Percentiles rank a stretch among this genome's conserved stretches.
Conservation (phyloP, 257 asterid genomes). For the Ilex asprella region DNA sequence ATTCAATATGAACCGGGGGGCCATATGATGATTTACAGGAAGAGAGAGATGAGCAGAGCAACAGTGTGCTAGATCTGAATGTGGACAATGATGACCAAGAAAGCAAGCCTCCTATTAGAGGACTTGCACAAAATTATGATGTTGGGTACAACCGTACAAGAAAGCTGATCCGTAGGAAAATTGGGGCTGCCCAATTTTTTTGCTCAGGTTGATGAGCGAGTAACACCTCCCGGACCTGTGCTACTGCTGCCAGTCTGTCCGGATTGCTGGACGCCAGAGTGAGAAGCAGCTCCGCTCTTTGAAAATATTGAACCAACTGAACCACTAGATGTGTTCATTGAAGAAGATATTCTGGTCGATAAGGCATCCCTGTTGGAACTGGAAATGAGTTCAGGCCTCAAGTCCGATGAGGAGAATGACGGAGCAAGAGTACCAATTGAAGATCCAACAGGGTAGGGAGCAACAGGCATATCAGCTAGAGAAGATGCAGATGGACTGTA, state of each 20-base stretch:
- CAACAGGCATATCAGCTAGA: constrained; percentile 84
- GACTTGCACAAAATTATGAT: constrained; percentile 30
- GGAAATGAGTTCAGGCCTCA: constrained; percentile 30
- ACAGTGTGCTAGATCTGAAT: constrained; percentile 21
- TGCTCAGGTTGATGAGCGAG: neutral
- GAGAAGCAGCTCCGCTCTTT: neutral
- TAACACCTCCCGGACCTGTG: neutral
- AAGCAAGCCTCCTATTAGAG: constrained; percentile 25
- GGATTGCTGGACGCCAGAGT: neutral
- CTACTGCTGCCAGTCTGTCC: neutral
- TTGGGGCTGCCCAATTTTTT: neutral
- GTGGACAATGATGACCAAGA: constrained; percentile 24
- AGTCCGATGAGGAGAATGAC: constrained; percentile 30
- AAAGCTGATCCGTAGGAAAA: constrained; percentile 1
- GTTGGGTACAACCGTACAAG: neutral
- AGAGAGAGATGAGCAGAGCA: constrained; percentile 34
- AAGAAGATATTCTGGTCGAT: constrained; percentile 24
- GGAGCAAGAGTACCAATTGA: constrained; percentile 62
- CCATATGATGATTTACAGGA: constrained; percentile 41
- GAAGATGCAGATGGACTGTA: constrained; percentile 86
- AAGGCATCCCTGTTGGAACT: constrained; percentile 20
- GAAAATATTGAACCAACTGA: constrained; percentile 5
- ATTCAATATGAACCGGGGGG: constrained; percentile 33
- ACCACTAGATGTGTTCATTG: constrained; percentile 20
- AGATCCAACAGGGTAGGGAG: constrained; percentile 85